These are phyloP conservation scores for Alloteropsis semialata DNA, from an alignment of 176 grass and related monocot genomes.

Conservation along the genomic window DNA sequence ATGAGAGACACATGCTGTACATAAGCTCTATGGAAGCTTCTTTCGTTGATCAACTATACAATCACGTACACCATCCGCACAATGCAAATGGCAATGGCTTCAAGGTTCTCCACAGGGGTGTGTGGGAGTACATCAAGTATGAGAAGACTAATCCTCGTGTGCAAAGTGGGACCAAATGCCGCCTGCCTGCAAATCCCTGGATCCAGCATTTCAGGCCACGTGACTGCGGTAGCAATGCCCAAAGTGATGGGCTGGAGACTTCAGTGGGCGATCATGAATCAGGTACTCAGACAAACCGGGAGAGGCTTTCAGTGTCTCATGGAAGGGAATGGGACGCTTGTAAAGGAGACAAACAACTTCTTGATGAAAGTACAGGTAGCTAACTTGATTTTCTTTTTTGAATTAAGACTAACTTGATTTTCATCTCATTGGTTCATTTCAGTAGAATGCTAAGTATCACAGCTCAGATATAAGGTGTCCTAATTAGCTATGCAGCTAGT, in stretches of 20 bases:
- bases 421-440: conserved; percentile 8
- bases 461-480: background rate
- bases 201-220: conserved; percentile 53
- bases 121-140: conserved; percentile 57
- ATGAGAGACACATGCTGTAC: conserved; percentile 60
- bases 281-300: conserved; percentile 19
- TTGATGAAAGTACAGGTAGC: conserved; percentile 43
- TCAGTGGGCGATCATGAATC: conserved; percentile 31
- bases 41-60: conserved; percentile 51
- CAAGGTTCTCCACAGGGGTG: conserved; percentile 57
- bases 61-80: background rate
- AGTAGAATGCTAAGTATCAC: background rate
- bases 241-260: background rate
- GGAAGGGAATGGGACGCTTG: conserved; percentile 33
- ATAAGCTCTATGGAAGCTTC: conserved; percentile 67
- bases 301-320: conserved; percentile 14
- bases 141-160: conserved; percentile 26
- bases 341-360: conserved; percentile 20
- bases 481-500: background rate
- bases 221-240: conserved; percentile 17
- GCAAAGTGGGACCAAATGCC: conserved; percentile 14
- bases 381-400: conserved; percentile 14
- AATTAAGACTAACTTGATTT: no score
- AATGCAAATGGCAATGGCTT: conserved; percentile 18
- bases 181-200: conserved; percentile 56